Percentiles rank a stretch among this genome's conserved stretches.
Conservation (phyloP, 108 stramenopile genomes). For the Licmophora abbreviata region DNA sequence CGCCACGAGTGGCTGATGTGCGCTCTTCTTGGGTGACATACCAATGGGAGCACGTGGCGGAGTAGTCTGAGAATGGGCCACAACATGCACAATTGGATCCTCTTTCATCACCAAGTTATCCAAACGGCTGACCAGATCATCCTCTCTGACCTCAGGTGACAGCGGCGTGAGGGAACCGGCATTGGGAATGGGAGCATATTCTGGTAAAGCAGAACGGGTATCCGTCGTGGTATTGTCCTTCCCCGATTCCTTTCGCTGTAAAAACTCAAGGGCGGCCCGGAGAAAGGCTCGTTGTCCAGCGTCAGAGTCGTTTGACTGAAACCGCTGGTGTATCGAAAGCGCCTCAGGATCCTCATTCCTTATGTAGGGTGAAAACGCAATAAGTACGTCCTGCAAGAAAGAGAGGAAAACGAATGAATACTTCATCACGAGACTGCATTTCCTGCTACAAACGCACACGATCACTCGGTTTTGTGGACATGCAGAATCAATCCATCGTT, state of each 20-base stretch:
- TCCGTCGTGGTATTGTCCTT: constrained; percentile 2
- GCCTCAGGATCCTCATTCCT: constrained; percentile 50
- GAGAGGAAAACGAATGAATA: neutral
- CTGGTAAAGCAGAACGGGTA: too few species aligned
- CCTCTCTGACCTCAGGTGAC: too few species aligned
- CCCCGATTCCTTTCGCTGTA: constrained; percentile 1
- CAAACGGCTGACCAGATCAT: too few species aligned
- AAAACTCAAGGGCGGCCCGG: constrained; percentile 43
- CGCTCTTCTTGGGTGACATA: neutral
- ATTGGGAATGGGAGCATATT: too few species aligned
- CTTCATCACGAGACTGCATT: too few species aligned
- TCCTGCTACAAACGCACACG: too few species aligned
- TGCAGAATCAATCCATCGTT: too few species aligned
- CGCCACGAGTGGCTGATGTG: neutral
- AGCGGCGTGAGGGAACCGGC: too few species aligned
- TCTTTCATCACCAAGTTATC: constrained; percentile 7
- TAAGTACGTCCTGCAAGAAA: constrained; percentile 42
- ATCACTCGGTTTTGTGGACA: too few species aligned
- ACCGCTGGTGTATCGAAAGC: constrained; percentile 54
- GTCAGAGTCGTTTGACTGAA: too few species aligned
- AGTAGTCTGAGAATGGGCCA: neutral
- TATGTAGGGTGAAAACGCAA: constrained; percentile 62
- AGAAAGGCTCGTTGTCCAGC: constrained; percentile 50
- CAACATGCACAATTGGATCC: neutral
- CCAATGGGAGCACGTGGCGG: neutral